phyloP scores from a whole-genome alignment of 2,329 filamentous ascomycete genomes.

The Exophiala viscosa region DNA sequence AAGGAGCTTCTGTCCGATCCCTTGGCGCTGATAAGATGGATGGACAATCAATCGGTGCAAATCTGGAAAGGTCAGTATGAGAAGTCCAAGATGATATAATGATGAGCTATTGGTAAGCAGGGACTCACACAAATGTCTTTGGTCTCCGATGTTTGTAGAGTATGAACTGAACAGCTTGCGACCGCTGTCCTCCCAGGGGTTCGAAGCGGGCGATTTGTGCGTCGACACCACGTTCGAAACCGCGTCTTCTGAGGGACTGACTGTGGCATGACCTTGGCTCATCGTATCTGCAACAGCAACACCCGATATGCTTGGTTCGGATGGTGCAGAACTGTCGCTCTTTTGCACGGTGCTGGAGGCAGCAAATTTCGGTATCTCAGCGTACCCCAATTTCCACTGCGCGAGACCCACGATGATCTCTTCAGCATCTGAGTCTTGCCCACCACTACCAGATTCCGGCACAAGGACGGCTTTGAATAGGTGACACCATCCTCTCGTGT shows the following conservation, averaged over 20 bases:
- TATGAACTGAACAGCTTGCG: slow-evolving; percentile 18
- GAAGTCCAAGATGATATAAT: background rate
- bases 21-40: slow-evolving; percentile 21
- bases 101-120: background rate
- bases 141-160: slow-evolving; percentile 19
- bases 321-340: background rate
- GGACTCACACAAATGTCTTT: slow-evolving; percentile 24
- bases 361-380: slow-evolving; percentile 19
- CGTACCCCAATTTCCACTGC: slow-evolving; percentile 20
- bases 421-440: background rate
- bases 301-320: slow-evolving; percentile 1
- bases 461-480: slow-evolving; percentile 21
- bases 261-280: background rate
- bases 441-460: background rate
- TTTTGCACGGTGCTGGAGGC: slow-evolving; percentile 11
- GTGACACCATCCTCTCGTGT: slow-evolving; percentile 1
- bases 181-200: slow-evolving; percentile 8
- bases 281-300: slow-evolving; percentile 4
- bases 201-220: slow-evolving; percentile 12
- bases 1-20: slow-evolving; percentile 22
- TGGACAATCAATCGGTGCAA: slow-evolving; percentile 22
- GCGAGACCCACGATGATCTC: slow-evolving; percentile 23
- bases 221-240: background rate
- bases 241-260: background rate
- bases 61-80: slow-evolving; percentile 5